Evolutionary conservation across 2,329 filamentous ascomycete species (phyloP).

Genomic region (Trichophyton equinum): DNA sequence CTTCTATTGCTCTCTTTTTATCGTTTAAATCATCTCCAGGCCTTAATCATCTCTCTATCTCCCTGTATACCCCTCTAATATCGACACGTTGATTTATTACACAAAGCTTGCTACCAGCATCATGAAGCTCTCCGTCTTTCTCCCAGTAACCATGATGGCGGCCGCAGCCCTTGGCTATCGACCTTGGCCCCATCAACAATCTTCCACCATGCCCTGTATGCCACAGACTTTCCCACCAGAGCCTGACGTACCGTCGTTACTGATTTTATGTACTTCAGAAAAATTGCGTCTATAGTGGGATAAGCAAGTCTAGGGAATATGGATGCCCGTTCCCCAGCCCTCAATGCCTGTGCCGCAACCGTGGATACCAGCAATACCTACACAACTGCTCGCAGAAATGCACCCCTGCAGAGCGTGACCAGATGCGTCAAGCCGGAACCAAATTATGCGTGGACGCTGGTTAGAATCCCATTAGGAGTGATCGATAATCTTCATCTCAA

Average conservation of each 20-base stretch:
- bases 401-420: conserved; percentile 3
- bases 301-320: conserved; percentile 5
- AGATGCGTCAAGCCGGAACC: conserved; percentile 6
- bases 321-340: conserved; percentile 6
- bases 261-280: conserved; percentile 3
- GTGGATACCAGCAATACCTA: conserved; percentile 7
- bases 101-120: neutral
- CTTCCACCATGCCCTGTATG: conserved; percentile 4
- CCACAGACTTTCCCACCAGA: neutral
- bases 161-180: neutral
- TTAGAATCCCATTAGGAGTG: neutral
- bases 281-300: conserved; percentile 7
- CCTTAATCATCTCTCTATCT: no score
- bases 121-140: neutral
- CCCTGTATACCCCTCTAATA: neutral
- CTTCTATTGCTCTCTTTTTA: neutral
- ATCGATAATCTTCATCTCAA: neutral
- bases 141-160: neutral
- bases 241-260: neutral
- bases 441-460: conserved; percentile 9
- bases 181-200: conserved; percentile 5
- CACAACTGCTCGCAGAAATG: conserved; percentile 8
- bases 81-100: no score
- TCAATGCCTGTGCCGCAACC: conserved; percentile 9
- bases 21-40: no score